Evolutionary conservation across 1,139 yeast genomes (phyloP).

Genomic region (Pichia sp.): DNA sequence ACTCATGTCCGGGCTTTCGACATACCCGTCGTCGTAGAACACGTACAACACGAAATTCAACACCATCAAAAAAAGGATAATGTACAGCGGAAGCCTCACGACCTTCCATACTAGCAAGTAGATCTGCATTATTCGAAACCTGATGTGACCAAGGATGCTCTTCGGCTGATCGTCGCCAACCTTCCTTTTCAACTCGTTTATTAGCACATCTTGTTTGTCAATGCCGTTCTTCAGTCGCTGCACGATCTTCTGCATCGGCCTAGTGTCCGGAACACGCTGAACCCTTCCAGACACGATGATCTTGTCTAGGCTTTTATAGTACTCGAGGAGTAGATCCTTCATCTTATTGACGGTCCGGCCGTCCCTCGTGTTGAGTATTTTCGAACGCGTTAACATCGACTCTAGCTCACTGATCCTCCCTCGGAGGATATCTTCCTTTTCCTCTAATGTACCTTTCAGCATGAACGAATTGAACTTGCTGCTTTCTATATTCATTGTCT

Average conservation of each 20-base stretch:
- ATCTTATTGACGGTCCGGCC: conserved; percentile 16
- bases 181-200: conserved; percentile 21
- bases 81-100: conserved; percentile 2
- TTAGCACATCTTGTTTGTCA: conserved; percentile 22
- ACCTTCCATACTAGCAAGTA: background rate
- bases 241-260: background rate
- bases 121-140: background rate
- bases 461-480: conserved; percentile 9
- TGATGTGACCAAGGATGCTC: conserved; percentile 2
- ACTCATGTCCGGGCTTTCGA: background rate
- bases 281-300: background rate
- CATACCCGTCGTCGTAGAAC: background rate
- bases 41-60: conserved; percentile 1
- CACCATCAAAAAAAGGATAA: background rate
- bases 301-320: conserved; percentile 18
- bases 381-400: conserved; percentile 5
- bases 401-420: conserved; percentile 18
- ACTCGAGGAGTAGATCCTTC: conserved; percentile 23
- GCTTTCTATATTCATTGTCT: conserved; percentile 16
- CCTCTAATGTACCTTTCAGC: conserved; percentile 4
- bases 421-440: conserved; percentile 19
- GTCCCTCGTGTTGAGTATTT: background rate
- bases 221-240: conserved; percentile 14
- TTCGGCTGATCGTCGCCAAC: conserved; percentile 9
- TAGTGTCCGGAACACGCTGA: too few relatives aligned